Evolutionary conservation across 2,329 filamentous ascomycete species (phyloP).

Genomic region (Lasiodiplodia sp.): DNA sequence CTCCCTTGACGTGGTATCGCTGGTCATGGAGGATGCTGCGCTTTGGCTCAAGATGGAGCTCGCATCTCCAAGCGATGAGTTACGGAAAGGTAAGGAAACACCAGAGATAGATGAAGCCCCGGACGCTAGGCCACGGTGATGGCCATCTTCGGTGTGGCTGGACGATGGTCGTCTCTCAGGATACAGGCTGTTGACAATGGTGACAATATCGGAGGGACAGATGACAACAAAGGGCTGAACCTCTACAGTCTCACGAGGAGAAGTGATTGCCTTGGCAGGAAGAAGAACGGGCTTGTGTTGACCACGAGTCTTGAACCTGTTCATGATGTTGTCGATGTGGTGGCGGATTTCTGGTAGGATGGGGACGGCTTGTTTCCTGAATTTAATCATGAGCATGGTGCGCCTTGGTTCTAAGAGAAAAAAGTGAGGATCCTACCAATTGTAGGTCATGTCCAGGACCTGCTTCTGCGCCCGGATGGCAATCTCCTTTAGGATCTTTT

Average conservation of each 20-base stretch:
- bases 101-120: constrained; percentile 58
- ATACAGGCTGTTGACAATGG: constrained; percentile 82
- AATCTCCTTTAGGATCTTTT: constrained; percentile 76
- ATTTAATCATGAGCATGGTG: constrained; percentile 34
- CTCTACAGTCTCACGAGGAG: constrained; percentile 76
- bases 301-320: constrained; percentile 57
- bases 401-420: constrained; percentile 33
- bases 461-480: constrained; percentile 80
- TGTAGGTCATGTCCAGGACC: constrained; percentile 76
- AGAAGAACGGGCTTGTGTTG: constrained; percentile 66
- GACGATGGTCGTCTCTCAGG: constrained; percentile 75
- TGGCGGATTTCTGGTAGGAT: constrained; percentile 68
- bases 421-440: constrained; percentile 61
- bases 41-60: constrained; percentile 76
- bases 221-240: constrained; percentile 82
- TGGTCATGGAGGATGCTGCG: constrained; percentile 71
- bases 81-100: constrained; percentile 58
- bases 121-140: constrained; percentile 55
- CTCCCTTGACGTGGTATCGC: constrained; percentile 73
- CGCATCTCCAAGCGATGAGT: constrained; percentile 64
- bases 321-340: constrained; percentile 76
- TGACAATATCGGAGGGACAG: constrained; percentile 79
- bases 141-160: constrained; percentile 52
- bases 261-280: constrained; percentile 75
- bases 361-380: constrained; percentile 66